Conservation (phyloP, 805 yeast genomes). For the Candida pseudoglaebosa region DNA sequence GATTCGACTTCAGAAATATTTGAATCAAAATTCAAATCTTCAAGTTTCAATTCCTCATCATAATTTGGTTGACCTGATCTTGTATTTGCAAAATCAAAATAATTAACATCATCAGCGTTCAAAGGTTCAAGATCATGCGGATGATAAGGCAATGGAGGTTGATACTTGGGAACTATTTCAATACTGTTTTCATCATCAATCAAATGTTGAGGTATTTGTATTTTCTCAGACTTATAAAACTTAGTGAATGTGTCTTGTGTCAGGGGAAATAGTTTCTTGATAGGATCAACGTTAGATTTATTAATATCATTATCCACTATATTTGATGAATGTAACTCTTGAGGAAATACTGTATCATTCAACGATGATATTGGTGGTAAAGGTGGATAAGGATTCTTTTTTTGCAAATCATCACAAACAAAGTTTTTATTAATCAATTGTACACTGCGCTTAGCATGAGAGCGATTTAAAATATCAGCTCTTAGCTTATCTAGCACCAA, state of each 20-base stretch:
- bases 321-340: constrained; percentile 19
- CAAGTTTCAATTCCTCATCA: constrained; percentile 11
- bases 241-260: neutral
- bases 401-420: constrained; percentile 3
- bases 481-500: constrained; percentile 1
- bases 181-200: constrained; percentile 20
- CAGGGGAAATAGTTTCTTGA: constrained; percentile 14
- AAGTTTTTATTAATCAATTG: constrained; percentile 12
- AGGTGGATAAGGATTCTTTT: neutral
- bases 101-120: constrained; percentile 17
- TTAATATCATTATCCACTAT: constrained; percentile 9
- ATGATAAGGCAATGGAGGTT: constrained; percentile 35
- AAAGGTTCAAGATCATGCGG: constrained; percentile 46
- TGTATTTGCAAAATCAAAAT: constrained; percentile 14
- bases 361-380: neutral
- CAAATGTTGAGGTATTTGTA: constrained; percentile 8
- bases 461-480: constrained; percentile 14
- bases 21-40: constrained; percentile 11
- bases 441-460: constrained; percentile 16
- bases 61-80: constrained; percentile 7
- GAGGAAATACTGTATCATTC: constrained; percentile 3
- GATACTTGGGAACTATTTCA: constrained; percentile 18
- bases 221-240: constrained; percentile 8
- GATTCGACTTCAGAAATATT: constrained; percentile 7
- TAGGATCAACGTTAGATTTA: constrained; percentile 24